Evolutionary conservation across 495 filamentous ascomycete genomes (phyloP), one percentile per base, ranked within the genome.

Genomic region (Aspergillus nanangensis): DNA sequence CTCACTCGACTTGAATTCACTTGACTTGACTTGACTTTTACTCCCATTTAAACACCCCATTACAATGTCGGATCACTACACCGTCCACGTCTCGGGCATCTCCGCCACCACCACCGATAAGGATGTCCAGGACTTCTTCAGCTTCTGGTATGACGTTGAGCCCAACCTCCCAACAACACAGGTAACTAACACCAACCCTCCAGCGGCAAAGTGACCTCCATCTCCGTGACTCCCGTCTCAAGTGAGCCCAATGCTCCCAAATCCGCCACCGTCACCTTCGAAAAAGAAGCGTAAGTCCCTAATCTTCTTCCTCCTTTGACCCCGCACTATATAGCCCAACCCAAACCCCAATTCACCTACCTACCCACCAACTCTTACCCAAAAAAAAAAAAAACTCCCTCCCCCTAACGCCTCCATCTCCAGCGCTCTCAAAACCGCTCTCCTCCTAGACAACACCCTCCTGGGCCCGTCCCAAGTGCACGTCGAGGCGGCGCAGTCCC

Each of bases 71-170:
- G 55, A 53, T 41, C 62, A 59, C 49, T 60, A 67, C 29, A 76
- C 74, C 14, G 72, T 79, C 19, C 72, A 79, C 53, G 76, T 79
- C 43, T 86, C 88, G 71, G 90, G 91, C 70, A 96, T 98, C 70
- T 78, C 85, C 50, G 59, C 74, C 45, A 58, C 80, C 51, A 95
- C 91, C 38, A 77, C 80, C 49, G 88, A 97, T 65, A 87, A 91
- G 70, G 89, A 98, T 67, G 79, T 98, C 50, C 82, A 80, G 55
- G 90, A 94, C 56, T 98, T 98, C 81, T 98, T 98, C 77, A 93
- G 86, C 71, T 98, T 97, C 82, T 98, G 93, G 89, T 93, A 77
- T 62, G 79, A 53, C 38, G 8, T 38, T 45, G n/a, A n/a, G n/a
- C 35, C 42, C 38, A 13, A 35, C 10, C 41, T 15, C 21, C 19